Percentiles rank a stretch among this genome's conserved stretches.
Conservation (phyloP, 345 rosid genomes). For the Citrus reticulata region DNA sequence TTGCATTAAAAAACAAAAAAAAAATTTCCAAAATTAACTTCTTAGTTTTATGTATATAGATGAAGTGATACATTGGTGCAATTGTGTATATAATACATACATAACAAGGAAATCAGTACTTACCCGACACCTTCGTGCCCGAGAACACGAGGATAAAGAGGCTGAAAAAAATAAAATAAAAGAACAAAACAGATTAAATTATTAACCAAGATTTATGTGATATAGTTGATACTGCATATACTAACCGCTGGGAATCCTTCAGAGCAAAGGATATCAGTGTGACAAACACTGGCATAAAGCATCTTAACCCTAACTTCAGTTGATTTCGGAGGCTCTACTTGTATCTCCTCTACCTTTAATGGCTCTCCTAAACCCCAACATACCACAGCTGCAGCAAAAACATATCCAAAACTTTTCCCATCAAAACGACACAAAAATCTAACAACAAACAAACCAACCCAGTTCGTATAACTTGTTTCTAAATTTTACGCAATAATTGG, state of each 20-base stretch:
- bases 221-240: neutral
- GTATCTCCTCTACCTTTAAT: neutral
- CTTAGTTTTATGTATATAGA: neutral
- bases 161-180: conserved; percentile 17
- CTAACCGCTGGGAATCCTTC: conserved; percentile 35
- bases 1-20: neutral
- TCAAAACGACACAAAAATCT: neutral
- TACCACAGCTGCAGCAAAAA: neutral
- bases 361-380: neutral
- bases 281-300: conserved; percentile 64
- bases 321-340: conserved; percentile 39
- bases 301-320: conserved; percentile 58
- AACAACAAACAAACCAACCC: neutral
- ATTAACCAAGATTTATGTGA: too few relatives aligned
- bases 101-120: neutral
- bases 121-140: conserved; percentile 92
- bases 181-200: neutral
- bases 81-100: too few relatives aligned
- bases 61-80: neutral
- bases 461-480: neutral
- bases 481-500: too few relatives aligned
- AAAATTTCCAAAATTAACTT: too few relatives aligned
- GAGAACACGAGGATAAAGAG: conserved; percentile 59
- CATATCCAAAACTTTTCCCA: neutral
- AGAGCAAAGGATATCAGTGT: conserved; percentile 37